Base-by-base conservation (phyloP, 805 yeast genomes). In the Yarrowia hollandica region DNA sequence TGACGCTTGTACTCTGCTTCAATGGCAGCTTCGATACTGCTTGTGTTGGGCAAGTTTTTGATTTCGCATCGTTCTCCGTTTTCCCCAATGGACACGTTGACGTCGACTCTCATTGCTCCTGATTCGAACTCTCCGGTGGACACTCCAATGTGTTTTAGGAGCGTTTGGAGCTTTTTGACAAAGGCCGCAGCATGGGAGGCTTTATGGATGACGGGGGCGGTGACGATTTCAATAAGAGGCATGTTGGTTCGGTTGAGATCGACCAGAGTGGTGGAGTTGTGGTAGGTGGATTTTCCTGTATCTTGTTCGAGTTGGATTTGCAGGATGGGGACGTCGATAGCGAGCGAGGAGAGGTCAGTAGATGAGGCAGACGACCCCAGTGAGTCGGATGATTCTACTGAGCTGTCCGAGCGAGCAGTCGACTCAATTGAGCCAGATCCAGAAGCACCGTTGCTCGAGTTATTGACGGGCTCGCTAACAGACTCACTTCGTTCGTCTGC, bases 261-360 rank as follows among this genome's bases (percentile, higher is more conserved):
- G 16, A 92, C 79, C 46, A 80, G 71, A 2, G 83, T 70, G 5
- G 65, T 63, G 2, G 65, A 57, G 1, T 69, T 70, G 30, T 70
- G 75, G 69, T 89, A 85, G 15, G 79, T 74, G 0, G 92, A 81
- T 66, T 89, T 85, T 1, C 96, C 98, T 0, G 97, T 92, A 68
- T 92, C 99, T 71, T 94, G 99, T 69, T 94, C 99, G 19, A 94
- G 73, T 69, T 94, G 99, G 35, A 94, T 72, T 71, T 92, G 97
- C 59, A 80, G 83, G 22, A 94, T 83, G 2, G 80, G 71, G 8
- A 90, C 86, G 5, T 62, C 67, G 54, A 83, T 79, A 26, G n/a
- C n/a, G 71, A 25, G 12, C 22, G n/a, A 11, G 33, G 16, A 15
- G 48, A 31, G 15, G 26, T 12, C 33, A 16, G 73, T 1, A 72